phyloP scores from a whole-genome alignment of 352 stramenopile genomes.

The Globisporangium acanthophoron region DNA sequence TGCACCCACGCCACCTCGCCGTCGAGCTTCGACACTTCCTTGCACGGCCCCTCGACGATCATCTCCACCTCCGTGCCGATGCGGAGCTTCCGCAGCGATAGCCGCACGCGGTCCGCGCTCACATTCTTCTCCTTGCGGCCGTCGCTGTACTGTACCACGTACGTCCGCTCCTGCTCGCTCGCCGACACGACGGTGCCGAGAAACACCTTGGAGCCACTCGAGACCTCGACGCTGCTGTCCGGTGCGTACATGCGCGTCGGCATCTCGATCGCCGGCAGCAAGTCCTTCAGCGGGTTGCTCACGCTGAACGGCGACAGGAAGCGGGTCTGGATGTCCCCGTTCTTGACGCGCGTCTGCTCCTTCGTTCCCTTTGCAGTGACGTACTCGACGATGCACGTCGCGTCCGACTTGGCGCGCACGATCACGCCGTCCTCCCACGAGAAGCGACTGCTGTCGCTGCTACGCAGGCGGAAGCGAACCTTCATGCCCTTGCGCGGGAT shows the following conservation, averaged over 20 bases:
- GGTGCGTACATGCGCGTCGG: constrained; percentile 24
- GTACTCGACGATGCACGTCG: constrained; percentile 42
- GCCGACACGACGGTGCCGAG: constrained; percentile 34
- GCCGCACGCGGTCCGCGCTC: constrained; percentile 36
- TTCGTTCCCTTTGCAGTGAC: constrained; percentile 22
- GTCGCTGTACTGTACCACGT: constrained; percentile 51
- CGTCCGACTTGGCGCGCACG: constrained; percentile 38
- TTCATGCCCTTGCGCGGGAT: constrained; percentile 41
- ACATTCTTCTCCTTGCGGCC: constrained; percentile 58
- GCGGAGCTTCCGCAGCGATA: constrained; percentile 45
- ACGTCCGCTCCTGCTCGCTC: constrained; percentile 42
- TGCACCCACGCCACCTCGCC: constrained; percentile 69
- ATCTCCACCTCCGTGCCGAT: constrained; percentile 69
- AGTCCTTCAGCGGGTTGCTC: constrained; percentile 16
- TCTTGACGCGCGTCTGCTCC: constrained; percentile 39
- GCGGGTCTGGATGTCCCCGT: constrained; percentile 37
- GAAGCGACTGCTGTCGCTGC: constrained; percentile 17
- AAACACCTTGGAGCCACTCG: constrained; percentile 37
- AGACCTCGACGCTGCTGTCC: constrained; percentile 46
- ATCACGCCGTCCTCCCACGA: constrained; percentile 46
- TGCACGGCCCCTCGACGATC: constrained; percentile 66
- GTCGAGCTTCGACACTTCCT: constrained; percentile 66
- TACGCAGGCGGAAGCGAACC: constrained; percentile 36
- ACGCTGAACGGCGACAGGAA: constrained; percentile 28
- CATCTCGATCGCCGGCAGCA: constrained; percentile 23